Percentiles rank a stretch among this genome's conserved stretches.
phyloP scores from a whole-genome alignment of 1,139 yeast genomes.

The Pichia sp. region DNA sequence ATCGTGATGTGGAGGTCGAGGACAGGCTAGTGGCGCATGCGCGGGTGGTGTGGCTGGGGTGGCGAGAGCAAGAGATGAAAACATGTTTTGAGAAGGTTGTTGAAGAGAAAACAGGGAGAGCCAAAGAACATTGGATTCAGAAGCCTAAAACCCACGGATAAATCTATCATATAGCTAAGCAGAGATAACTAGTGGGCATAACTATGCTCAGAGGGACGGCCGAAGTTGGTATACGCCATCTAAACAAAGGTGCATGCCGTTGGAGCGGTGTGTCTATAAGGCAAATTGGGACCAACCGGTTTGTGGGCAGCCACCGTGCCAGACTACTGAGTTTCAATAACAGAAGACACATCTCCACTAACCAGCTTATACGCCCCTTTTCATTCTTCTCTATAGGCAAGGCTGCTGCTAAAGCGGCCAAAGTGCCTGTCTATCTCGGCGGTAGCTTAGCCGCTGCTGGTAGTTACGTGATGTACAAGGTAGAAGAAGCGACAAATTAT shows the following conservation, averaged over 20 bases:
- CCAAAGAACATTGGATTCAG: too few species aligned
- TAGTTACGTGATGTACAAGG: conserved; percentile 84
- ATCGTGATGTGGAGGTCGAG: neutral
- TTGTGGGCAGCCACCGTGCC: conserved; percentile 10
- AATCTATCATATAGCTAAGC: too few species aligned
- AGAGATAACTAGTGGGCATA: neutral
- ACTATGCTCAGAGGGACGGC: neutral
- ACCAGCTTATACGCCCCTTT: conserved; percentile 23
- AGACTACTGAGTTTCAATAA: conserved; percentile 2
- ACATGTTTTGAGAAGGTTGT: neutral
- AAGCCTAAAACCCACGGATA: too few species aligned
- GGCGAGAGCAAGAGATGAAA: neutral
- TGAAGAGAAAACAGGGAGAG: neutral
- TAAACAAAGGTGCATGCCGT: neutral
- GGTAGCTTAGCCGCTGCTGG: conserved; percentile 95
- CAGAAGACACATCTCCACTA: conserved; percentile 5
- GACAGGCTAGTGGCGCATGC: neutral
- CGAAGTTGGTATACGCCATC: neutral
- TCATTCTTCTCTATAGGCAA: conserved; percentile 45
- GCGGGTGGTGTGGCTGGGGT: conserved; percentile 3
- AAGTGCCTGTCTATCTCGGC: conserved; percentile 76
- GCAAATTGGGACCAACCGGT: conserved; percentile 6
- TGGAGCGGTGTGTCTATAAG: conserved; percentile 3
- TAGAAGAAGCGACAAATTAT: conserved; percentile 75
- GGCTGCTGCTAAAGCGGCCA: conserved; percentile 52